A percentile compares a stretch with the other conserved stretches of the same genome.
phyloP scores from a whole-genome alignment of 768 basidiomycete genomes.

The Hericium alpestre region DNA sequence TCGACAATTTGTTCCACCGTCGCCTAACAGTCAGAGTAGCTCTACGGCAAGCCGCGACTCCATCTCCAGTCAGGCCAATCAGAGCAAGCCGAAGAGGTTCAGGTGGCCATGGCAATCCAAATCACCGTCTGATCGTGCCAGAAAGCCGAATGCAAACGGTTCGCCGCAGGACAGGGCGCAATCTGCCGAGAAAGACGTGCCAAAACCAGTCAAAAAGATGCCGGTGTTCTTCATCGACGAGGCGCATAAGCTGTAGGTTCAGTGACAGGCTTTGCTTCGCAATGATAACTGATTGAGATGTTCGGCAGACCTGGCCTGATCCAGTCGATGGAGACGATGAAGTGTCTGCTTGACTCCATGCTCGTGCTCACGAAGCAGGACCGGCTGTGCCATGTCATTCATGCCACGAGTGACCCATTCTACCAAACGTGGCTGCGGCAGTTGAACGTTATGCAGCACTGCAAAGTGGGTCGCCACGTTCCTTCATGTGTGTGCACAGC shows the following conservation, averaged over 20 bases:
- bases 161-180: constrained; percentile 12
- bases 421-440: constrained; percentile 79
- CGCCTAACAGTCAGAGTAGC: not conserved
- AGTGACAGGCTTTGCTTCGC: not conserved
- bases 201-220: constrained; percentile 46
- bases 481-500: not conserved
- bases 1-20: constrained; percentile 19
- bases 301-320: constrained; percentile 54
- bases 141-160: constrained; percentile 1
- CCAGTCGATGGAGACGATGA: constrained; percentile 72
- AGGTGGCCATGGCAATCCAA: constrained; percentile 10
- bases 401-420: constrained; percentile 76
- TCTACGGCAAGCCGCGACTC: not conserved
- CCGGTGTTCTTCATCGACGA: constrained; percentile 81
- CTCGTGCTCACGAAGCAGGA: constrained; percentile 84
- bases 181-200: constrained; percentile 25
- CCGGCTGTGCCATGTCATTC: constrained; percentile 71
- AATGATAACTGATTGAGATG: not conserved
- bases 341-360: constrained; percentile 75
- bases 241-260: constrained; percentile 65
- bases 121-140: constrained; percentile 2
- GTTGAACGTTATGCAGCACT: constrained; percentile 73
- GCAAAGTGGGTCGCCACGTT: constrained; percentile 38
- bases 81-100: constrained; percentile 2
- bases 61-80: constrained; percentile 5